A percentile compares a stretch with the other conserved stretches of the same genome.
Conservation (phyloP, 163 green algal species). For the Scenedesmus sp. region DNA sequence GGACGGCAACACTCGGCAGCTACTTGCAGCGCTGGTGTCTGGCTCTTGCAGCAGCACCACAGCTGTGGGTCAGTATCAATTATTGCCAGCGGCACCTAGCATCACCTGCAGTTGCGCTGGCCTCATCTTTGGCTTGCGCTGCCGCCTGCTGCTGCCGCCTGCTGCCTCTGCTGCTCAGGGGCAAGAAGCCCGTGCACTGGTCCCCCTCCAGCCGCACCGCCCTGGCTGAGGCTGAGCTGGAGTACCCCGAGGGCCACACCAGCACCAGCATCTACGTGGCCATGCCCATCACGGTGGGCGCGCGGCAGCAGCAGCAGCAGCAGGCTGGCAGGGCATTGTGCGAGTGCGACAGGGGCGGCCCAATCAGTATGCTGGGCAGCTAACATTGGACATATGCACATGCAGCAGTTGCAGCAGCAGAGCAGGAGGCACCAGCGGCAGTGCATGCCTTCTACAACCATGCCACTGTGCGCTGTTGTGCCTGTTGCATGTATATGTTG, state of each 20-base stretch:
- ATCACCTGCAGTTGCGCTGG: no score
- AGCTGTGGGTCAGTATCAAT: not conserved
- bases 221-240: slow-evolving; percentile 98
- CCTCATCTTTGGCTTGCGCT: slow-evolving; percentile 11
- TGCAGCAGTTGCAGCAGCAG: no score
- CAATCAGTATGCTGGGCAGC: no score
- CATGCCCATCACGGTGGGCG: slow-evolving; percentile 73
- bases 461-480: no score
- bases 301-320: not conserved
- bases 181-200: slow-evolving; percentile 98
- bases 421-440: no score
- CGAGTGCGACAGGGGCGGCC: not conserved
- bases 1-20: no score
- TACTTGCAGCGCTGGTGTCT: no score
- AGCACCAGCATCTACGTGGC: slow-evolving; percentile 91
- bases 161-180: slow-evolving; percentile 52
- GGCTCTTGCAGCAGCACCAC: not conserved
- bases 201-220: slow-evolving; percentile 93
- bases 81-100: no score
- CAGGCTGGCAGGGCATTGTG: not conserved
- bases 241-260: slow-evolving; percentile 98
- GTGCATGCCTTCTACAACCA: no score
- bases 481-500: no score
- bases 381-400: no score
- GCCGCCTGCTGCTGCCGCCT: not conserved